phyloP scores from a whole-genome alignment of 2,329 filamentous ascomycete genomes.

The Aspergillus alliaceus region DNA sequence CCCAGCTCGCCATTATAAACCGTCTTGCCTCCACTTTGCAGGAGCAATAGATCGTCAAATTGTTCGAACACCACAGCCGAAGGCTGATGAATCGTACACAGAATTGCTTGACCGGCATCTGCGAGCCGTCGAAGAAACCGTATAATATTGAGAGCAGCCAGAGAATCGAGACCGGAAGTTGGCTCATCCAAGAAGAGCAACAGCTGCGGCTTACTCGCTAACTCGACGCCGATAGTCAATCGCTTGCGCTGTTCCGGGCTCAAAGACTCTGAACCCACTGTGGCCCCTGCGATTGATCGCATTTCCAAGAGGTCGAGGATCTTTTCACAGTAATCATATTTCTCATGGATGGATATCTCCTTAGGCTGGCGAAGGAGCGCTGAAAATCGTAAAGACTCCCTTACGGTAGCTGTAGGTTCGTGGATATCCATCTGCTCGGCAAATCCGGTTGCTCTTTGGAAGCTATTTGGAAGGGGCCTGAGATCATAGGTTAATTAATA shows the following conservation, averaged over 20 bases:
- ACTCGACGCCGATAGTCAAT: constrained; percentile 63
- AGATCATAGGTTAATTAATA: neutral
- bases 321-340: constrained; percentile 67
- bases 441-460: constrained; percentile 56
- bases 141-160: constrained; percentile 66
- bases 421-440: constrained; percentile 68
- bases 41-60: constrained; percentile 78
- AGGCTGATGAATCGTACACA: constrained; percentile 90
- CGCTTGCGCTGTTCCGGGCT: constrained; percentile 68
- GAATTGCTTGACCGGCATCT: constrained; percentile 79
- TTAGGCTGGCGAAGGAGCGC: constrained; percentile 63
- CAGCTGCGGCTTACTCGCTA: constrained; percentile 61
- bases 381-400: constrained; percentile 66
- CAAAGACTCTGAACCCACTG: constrained; percentile 60
- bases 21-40: constrained; percentile 74
- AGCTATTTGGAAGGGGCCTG: constrained; percentile 46
- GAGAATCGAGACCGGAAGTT: constrained; percentile 66
- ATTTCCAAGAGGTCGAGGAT: constrained; percentile 70
- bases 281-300: constrained; percentile 64
- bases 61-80: constrained; percentile 84
- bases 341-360: constrained; percentile 59
- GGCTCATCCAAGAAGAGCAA: constrained; percentile 65
- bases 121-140: constrained; percentile 63
- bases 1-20: constrained; percentile 88
- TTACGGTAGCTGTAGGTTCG: constrained; percentile 64